phyloP scores from a whole-genome alignment of 352 stramenopile genomes.

The Phytophthora tentaculata region DNA sequence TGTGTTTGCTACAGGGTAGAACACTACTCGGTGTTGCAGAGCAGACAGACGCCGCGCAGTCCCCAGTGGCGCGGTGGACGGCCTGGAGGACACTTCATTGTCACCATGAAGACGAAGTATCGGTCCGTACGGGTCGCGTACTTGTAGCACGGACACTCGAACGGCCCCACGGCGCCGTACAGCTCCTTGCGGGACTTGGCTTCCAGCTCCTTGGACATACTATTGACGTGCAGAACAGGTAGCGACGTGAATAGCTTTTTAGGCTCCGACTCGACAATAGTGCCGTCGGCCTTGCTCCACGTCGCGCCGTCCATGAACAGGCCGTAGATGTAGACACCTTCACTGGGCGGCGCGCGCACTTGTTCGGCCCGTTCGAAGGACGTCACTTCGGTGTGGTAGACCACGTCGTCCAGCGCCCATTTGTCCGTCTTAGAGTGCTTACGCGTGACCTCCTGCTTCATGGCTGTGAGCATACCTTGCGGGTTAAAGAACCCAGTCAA shows the following conservation, averaged over 20 bases:
- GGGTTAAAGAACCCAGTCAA: conserved; percentile 99
- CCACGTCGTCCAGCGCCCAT: conserved; percentile 97
- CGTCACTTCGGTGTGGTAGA: conserved; percentile 98
- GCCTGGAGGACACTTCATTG: conserved; percentile 89
- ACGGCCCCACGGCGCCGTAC: conserved; percentile 92
- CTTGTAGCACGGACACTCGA: conserved; percentile 98
- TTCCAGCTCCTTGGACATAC: conserved; percentile 94
- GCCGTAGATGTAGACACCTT: conserved; percentile 98
- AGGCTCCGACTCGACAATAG: conserved; percentile 95
- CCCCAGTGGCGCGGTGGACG: conserved; percentile 94
- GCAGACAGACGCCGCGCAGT: conserved; percentile 91
- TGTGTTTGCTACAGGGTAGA: conserved; percentile 7
- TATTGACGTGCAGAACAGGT: conserved; percentile 96
- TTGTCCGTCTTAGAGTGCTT: conserved; percentile 97
- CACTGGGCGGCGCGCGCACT: conserved; percentile 80
- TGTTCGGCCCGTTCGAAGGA: conserved; percentile 94
- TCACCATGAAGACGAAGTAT: conserved; percentile 98
- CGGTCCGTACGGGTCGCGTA: conserved; percentile 95
- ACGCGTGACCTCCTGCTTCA: conserved; percentile 99
- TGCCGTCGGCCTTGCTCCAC: conserved; percentile 94
- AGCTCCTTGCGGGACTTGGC: conserved; percentile 93
- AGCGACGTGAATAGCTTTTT: conserved; percentile 97
- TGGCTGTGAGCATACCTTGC: conserved; percentile 97
- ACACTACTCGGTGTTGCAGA: conserved; percentile 94
- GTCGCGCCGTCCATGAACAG: conserved; percentile 97